Conservation (phyloP, 2,329 filamentous ascomycete species). For the Botryotinia calthae region DNA sequence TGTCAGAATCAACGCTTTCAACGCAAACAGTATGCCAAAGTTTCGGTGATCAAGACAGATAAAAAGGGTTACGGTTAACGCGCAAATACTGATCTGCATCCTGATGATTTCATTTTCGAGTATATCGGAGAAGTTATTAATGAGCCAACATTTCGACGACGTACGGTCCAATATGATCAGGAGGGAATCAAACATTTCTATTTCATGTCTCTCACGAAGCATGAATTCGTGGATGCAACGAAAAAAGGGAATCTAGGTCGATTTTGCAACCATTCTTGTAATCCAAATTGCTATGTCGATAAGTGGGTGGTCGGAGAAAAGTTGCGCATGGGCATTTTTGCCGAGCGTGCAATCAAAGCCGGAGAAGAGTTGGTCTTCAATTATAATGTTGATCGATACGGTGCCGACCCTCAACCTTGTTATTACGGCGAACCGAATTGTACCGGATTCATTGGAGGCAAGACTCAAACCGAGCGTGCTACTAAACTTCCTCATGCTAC, state of each 20-base stretch:
- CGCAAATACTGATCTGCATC: slow-evolving; percentile 70
- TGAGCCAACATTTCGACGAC: slow-evolving; percentile 80
- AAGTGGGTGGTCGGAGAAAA: slow-evolving; percentile 99
- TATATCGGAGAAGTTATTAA: slow-evolving; percentile 99
- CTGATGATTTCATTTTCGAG: slow-evolving; percentile 93
- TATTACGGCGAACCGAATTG: slow-evolving; percentile 96
- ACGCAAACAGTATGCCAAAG: slow-evolving; percentile 81
- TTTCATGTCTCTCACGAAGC: slow-evolving; percentile 97
- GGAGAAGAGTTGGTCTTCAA: slow-evolving; percentile 98
- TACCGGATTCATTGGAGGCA: slow-evolving; percentile 93
- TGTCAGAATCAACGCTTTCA: slow-evolving; percentile 97
- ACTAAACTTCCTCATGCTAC: slow-evolving; percentile 87
- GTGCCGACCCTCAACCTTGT: slow-evolving; percentile 92
- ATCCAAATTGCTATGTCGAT: slow-evolving; percentile 97
- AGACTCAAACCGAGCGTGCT: slow-evolving; percentile 92
- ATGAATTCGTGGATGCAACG: slow-evolving; percentile 95
- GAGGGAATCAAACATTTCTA: slow-evolving; percentile 99
- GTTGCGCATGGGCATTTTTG: slow-evolving; percentile 98
- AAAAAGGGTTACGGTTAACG: slow-evolving; percentile 96
- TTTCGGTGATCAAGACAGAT: slow-evolving; percentile 94
- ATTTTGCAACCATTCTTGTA: slow-evolving; percentile 99
- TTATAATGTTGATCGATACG: slow-evolving; percentile 98
- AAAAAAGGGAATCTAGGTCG: slow-evolving; percentile 93
- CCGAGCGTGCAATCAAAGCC: slow-evolving; percentile 75
- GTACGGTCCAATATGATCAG: slow-evolving; percentile 90